These are phyloP conservation scores for Isabelozyma rhagii DNA, from an alignment of 805 yeast species.

Conservation along the genomic window DNA sequence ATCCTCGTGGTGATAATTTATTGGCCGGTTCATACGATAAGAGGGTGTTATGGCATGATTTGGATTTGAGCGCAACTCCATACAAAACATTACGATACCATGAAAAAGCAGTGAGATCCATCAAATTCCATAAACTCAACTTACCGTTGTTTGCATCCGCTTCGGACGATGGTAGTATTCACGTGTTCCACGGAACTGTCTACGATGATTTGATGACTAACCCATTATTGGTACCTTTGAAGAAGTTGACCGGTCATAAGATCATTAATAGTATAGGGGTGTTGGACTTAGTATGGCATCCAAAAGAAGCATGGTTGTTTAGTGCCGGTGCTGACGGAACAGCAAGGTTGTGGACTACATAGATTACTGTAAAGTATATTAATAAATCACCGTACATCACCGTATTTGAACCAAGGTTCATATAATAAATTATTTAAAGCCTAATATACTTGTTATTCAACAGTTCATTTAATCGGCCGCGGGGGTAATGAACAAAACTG, in stretches of 20 bases:
- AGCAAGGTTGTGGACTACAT: constrained; percentile 96
- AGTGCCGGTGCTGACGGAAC: constrained; percentile 96
- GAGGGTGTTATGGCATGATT: constrained; percentile 95
- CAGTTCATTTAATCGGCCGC: neutral
- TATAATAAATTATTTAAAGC: neutral
- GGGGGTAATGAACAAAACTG: constrained; percentile 9
- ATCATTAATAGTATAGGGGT: constrained; percentile 81
- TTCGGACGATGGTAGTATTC: constrained; percentile 89
- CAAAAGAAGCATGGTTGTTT: constrained; percentile 96
- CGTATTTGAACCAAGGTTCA: neutral
- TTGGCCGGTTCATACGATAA: constrained; percentile 91
- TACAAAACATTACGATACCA: constrained; percentile 95
- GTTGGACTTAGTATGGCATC: constrained; percentile 89
- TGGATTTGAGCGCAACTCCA: constrained; percentile 84
- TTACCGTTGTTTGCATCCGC: constrained; percentile 93
- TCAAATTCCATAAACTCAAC: constrained; percentile 78
- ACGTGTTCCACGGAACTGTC: constrained; percentile 94
- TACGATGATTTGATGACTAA: constrained; percentile 94
- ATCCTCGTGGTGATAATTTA: constrained; percentile 94
- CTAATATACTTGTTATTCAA: neutral
- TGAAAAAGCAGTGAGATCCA: constrained; percentile 87
- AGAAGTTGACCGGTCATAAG: constrained; percentile 89
- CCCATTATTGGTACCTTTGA: constrained; percentile 92
- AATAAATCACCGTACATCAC: constrained; percentile 1
- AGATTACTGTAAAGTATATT: constrained; percentile 6